Percentiles rank a stretch among this genome's conserved stretches.
phyloP scores from a whole-genome alignment of 148 eudicot species.

The Persicaria maculosa region DNA sequence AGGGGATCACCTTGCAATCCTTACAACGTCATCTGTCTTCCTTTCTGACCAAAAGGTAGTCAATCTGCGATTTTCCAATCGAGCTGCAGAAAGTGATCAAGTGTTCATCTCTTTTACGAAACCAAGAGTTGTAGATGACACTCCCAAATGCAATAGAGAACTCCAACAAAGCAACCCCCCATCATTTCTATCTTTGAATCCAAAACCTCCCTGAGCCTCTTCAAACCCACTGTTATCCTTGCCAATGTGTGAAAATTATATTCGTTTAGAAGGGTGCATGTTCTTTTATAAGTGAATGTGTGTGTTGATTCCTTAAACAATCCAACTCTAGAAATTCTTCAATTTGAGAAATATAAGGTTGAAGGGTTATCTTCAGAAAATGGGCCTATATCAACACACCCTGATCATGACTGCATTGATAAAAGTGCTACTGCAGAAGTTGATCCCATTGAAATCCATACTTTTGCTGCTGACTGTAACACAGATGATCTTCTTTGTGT shows the following conservation, averaged over 20 bases:
- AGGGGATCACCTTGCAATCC: too few relatives aligned
- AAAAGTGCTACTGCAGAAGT: slow-evolving; percentile 22
- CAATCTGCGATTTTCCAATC: too few relatives aligned
- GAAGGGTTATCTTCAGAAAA: slow-evolving; percentile 27
- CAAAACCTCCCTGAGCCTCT: too few relatives aligned
- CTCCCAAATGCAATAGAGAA: too few relatives aligned
- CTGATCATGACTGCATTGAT: slow-evolving; percentile 36
- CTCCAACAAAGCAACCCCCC: too few relatives aligned
- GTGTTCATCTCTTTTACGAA: too few relatives aligned
- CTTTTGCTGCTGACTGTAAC: slow-evolving; percentile 83
- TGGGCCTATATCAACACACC: slow-evolving; percentile 20
- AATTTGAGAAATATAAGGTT: slow-evolving; percentile 75
- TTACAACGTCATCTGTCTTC: too few relatives aligned
- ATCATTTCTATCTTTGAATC: too few relatives aligned
- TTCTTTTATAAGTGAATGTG: slow-evolving; percentile 88
- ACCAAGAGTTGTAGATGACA: too few relatives aligned
- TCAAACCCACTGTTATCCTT: too few relatives aligned
- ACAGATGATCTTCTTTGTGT: slow-evolving; percentile 95
- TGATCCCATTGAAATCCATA: slow-evolving; percentile 69
- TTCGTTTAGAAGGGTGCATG: slow-evolving; percentile 96
- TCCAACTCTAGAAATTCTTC: slow-evolving; percentile 84
- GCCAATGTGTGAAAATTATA: slow-evolving; percentile 26
- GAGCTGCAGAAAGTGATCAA: too few relatives aligned
- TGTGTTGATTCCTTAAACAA: slow-evolving; percentile 65
- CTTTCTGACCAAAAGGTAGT: too few relatives aligned